Evolutionary conservation across 2,329 filamentous ascomycete species (phyloP), one percentile per base, ranked within the genome.

Genomic region (Magnaporthales sp.): DNA sequence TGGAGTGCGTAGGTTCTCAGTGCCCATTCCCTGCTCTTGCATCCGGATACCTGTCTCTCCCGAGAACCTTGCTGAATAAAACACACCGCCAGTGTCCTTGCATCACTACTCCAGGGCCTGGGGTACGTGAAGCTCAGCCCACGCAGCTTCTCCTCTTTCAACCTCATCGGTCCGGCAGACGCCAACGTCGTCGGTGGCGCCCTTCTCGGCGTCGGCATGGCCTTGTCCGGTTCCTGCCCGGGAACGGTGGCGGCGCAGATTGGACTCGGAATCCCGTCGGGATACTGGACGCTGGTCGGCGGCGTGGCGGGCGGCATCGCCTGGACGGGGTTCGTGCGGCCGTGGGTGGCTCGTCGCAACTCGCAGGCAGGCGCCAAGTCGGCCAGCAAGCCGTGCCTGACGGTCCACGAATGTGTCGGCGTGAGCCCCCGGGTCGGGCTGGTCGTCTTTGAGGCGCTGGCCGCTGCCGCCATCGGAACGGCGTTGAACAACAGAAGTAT

Each of bases 171-270:
- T 9, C 72, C 75, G 22, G 87, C 86, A 71, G 87, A 89, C 71
- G 88, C 86, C 67, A 91, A 91, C 73, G 75, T 90, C 62, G 70
- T 89, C 69, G 89, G 89, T 66, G 89, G 88, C 4, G 72, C 80
- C 19, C 75, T 90, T 2, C 81, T 89, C 29, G 88, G 89, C 46
- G 74, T 82, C n/a, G 89, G 89, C 66, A 89, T 91, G 87, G 81
- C 85, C 6, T 76, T 90, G 19, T 84, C 87, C 0, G 87, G 87
- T 9, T 84, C 87, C 0, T 90, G 88, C 68, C 87, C 89, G 0
- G 89, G 89, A 0, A 89, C 87, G 0, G 80, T 89, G 6, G 81
- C 89, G 63, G 82, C 84, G 0, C 88, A 91, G 74, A 71, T 86
- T 11, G 86, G 82, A 1, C 77, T 81, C 13, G 83, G 84, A 1